phyloP scores from a whole-genome alignment of 225 moss, liverwort and hornwort genomes.

The Polytrichum commune region DNA sequence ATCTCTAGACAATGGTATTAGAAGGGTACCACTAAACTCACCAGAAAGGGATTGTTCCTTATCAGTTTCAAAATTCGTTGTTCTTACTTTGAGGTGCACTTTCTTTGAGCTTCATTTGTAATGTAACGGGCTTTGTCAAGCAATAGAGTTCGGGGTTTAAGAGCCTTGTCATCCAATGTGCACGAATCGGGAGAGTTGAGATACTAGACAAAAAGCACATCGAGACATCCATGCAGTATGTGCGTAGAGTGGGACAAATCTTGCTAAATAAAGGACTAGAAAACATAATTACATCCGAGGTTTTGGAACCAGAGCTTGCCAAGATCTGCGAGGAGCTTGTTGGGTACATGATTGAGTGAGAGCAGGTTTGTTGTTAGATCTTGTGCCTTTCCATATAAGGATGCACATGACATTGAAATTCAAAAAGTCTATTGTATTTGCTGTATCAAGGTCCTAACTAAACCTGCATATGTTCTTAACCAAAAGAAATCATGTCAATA shows the following conservation, averaged over 20 bases:
- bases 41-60: no score
- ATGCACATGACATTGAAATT: not conserved
- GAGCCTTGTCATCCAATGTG: no score
- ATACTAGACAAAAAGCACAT: slow-evolving; percentile 76
- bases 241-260: slow-evolving; percentile 73
- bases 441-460: not conserved
- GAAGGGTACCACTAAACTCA: no score
- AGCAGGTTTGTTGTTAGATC: slow-evolving; percentile 35
- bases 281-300: slow-evolving; percentile 65
- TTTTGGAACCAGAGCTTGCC: slow-evolving; percentile 63
- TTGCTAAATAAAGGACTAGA: slow-evolving; percentile 63
- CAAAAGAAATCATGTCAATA: no score
- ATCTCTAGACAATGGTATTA: no score
- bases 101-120: no score
- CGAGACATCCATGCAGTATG: slow-evolving; percentile 68
- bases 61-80: no score
- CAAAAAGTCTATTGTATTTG: not conserved
- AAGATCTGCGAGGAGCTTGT: slow-evolving; percentile 65
- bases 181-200: slow-evolving; percentile 82
- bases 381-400: not conserved
- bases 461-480: no score
- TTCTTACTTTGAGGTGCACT: no score
- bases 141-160: no score
- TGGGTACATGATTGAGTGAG: slow-evolving; percentile 68
- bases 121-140: no score